These are phyloP conservation scores for Sodiomyces alkalinus DNA, from an alignment of 2,329 filamentous ascomycete genomes.

Conservation along the genomic window DNA sequence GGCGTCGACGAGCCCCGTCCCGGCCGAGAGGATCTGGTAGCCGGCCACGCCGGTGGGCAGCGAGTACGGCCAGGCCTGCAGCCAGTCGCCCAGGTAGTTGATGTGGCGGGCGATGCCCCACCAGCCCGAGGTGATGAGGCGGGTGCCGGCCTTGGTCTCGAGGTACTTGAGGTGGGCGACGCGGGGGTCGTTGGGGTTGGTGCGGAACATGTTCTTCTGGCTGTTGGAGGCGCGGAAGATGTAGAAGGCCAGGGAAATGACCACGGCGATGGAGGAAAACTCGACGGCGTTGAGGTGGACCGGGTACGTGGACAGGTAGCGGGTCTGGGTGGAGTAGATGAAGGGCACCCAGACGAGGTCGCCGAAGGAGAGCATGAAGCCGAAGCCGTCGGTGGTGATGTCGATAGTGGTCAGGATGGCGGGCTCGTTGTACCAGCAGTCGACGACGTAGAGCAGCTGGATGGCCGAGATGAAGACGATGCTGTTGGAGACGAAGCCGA, in stretches of 20 bases:
- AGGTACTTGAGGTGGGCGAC: slow-evolving; percentile 75
- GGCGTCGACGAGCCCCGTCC: slow-evolving; percentile 28
- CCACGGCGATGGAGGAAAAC: slow-evolving; percentile 45
- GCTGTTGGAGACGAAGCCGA: slow-evolving; percentile 72
- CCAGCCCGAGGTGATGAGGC: slow-evolving; percentile 75
- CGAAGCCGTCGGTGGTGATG: slow-evolving; percentile 83
- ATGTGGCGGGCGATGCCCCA: slow-evolving; percentile 87
- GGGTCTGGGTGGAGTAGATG: slow-evolving; percentile 68
- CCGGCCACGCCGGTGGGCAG: slow-evolving; percentile 76
- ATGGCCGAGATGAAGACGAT: slow-evolving; percentile 66
- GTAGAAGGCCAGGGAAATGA: slow-evolving; percentile 63
- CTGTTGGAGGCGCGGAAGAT: slow-evolving; percentile 92
- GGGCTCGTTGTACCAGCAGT: slow-evolving; percentile 75
- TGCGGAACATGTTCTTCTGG: slow-evolving; percentile 91
- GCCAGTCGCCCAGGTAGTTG: slow-evolving; percentile 93
- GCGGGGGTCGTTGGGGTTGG: slow-evolving; percentile 63
- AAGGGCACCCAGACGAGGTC: slow-evolving; percentile 91
- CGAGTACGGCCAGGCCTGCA: slow-evolving; percentile 83
- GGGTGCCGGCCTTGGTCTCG: slow-evolving; percentile 67
- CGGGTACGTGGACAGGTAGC: slow-evolving; percentile 74
- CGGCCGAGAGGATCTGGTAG: slow-evolving; percentile 52
- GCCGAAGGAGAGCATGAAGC: slow-evolving; percentile 87
- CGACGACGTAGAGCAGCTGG: slow-evolving; percentile 71
- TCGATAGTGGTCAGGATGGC: slow-evolving; percentile 90
- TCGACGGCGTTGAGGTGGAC: slow-evolving; percentile 58